Percentiles rank a stretch among this genome's conserved stretches.
phyloP scores from a whole-genome alignment of 2,329 filamentous ascomycete species.

The Diplodia sapinea region DNA sequence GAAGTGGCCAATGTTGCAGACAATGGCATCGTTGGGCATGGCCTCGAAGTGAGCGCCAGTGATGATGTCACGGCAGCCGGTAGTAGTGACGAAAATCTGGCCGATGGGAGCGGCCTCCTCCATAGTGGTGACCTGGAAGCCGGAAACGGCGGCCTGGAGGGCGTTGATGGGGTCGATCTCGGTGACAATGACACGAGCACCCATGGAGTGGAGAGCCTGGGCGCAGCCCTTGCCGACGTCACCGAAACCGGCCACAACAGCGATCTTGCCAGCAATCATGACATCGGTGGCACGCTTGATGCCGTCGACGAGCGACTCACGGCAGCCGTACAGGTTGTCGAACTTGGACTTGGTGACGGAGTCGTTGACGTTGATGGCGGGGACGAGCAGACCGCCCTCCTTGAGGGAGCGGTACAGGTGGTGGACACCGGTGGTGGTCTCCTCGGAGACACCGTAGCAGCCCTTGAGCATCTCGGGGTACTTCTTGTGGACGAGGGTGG shows the following conservation, averaged over 20 bases:
- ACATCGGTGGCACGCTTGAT: constrained; percentile 99
- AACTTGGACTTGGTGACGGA: constrained; percentile 99
- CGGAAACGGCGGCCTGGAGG: constrained; percentile 96
- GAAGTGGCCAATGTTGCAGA: constrained; percentile 99
- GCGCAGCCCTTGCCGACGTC: constrained; percentile 99
- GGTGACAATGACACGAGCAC: constrained; percentile 93
- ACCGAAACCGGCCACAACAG: constrained; percentile 96
- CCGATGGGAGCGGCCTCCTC: constrained; percentile 87
- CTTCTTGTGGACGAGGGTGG: constrained; percentile 94
- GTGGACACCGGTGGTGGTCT: constrained; percentile 99
- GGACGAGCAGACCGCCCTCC: constrained; percentile 75
- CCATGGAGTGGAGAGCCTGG: constrained; percentile 94
- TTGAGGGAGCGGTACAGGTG: constrained; percentile 98
- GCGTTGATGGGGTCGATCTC: constrained; percentile 99
- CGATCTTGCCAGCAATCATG: constrained; percentile 99
- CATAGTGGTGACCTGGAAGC: constrained; percentile 97
- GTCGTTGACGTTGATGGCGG: constrained; percentile 99
- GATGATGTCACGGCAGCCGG: constrained; percentile 97
- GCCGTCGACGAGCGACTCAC: constrained; percentile 96
- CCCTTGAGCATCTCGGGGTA: constrained; percentile 98
- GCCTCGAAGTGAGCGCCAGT: constrained; percentile 88
- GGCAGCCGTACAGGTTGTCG: constrained; percentile 99
- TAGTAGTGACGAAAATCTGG: constrained; percentile 99
- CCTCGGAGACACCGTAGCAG: constrained; percentile 98
- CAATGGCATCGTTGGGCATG: constrained; percentile 97